These are phyloP conservation scores for Acorus gramineus DNA, from an alignment of 106 monocot species.

Conservation along the genomic window DNA sequence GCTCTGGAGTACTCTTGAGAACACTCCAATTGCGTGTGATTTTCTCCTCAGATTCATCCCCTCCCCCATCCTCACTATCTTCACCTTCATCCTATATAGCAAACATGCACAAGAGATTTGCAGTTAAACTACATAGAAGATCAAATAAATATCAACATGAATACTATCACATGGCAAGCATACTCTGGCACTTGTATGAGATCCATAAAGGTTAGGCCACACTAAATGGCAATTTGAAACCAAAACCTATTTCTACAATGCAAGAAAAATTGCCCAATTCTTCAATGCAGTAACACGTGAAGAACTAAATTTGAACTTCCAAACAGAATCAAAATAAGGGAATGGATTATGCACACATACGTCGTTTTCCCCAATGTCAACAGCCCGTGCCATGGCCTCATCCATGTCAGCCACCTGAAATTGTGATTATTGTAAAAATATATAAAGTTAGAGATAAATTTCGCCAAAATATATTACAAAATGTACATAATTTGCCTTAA, in stretches of 20 bases:
- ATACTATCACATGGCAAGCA: not conserved
- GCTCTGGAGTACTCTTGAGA: constrained; percentile 60
- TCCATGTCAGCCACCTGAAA: constrained; percentile 66
- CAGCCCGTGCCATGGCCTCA: constrained; percentile 88
- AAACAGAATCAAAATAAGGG: not conserved
- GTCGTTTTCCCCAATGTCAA: constrained; percentile 95
- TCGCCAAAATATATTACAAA: no score
- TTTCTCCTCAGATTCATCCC: constrained; percentile 47
- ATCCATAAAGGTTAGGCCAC: no score
- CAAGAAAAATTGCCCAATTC: no score
- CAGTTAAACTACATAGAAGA: not conserved
- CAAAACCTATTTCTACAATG: no score
- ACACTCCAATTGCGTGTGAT: constrained; percentile 88
- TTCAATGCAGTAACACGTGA: no score
- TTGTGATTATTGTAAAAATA: not conserved
- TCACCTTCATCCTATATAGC: constrained; percentile 40
- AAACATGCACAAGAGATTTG: not conserved
- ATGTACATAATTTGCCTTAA: no score
- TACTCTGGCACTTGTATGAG: no score
- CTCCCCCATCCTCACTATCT: constrained; percentile 51
- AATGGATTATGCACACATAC: constrained; percentile 13
- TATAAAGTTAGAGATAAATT: not conserved
- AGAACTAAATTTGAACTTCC: no score
- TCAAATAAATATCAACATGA: not conserved
- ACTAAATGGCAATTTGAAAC: no score